phyloP scores from a whole-genome alignment of 2,329 filamentous ascomycete species.

The Sporothrix schenckii region DNA sequence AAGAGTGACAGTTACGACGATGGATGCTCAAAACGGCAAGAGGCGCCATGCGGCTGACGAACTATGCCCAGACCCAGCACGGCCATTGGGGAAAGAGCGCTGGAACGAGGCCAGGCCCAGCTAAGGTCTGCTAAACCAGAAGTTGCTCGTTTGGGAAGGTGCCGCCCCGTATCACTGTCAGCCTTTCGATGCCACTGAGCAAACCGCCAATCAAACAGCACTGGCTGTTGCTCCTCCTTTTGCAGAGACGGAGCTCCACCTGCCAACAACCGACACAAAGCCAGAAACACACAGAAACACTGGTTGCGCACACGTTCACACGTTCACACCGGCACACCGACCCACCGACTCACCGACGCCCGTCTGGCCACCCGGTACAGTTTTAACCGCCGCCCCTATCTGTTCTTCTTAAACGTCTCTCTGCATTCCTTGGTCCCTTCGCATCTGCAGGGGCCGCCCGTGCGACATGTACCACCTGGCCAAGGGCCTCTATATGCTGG shows the following conservation, averaged over 20 bases:
- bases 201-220: slow-evolving; percentile 2
- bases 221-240: background rate
- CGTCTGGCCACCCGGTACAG: background rate
- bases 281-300: background rate
- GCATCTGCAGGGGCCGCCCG: background rate
- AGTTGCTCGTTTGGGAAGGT: slow-evolving; percentile 3
- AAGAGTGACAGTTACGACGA: background rate
- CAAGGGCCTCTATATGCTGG: slow-evolving; percentile 92
- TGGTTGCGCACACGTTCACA: background rate
- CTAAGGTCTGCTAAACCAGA: slow-evolving; percentile 5
- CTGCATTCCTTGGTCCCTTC: slow-evolving; percentile 1
- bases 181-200: slow-evolving; percentile 7
- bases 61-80: background rate
- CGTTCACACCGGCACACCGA: background rate
- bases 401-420: background rate
- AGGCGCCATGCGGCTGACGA: slow-evolving; percentile 9
- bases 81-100: background rate
- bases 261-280: background rate
- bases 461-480: slow-evolving; percentile 85
- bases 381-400: background rate
- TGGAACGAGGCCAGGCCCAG: slow-evolving; percentile 3
- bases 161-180: background rate
- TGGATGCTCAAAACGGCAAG: slow-evolving; percentile 9
- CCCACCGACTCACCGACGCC: background rate
- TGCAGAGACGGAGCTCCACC: slow-evolving; percentile 8